Percentiles rank a stretch among this genome's conserved stretches.
Conservation (phyloP, 2,329 filamentous ascomycete species). For the Cercospora beticola region DNA sequence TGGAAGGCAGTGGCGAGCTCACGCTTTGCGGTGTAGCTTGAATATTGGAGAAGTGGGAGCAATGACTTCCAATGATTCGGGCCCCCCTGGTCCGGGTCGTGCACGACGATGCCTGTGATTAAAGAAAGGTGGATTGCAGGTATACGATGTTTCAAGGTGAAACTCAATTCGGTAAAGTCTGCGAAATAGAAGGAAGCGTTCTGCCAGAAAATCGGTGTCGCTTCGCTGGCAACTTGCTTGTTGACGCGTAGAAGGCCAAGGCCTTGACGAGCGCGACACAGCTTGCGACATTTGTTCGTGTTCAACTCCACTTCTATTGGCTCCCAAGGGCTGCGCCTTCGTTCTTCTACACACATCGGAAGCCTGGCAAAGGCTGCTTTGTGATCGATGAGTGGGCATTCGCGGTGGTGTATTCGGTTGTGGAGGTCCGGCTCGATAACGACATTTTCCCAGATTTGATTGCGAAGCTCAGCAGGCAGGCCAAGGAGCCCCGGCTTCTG, state of each 20-base stretch:
- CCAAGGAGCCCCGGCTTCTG: not conserved
- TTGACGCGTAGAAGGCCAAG: not conserved
- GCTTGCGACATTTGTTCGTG: not conserved
- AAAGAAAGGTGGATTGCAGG: not conserved
- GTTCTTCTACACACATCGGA: not conserved
- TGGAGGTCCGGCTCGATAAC: not conserved
- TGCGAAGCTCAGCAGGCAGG: not conserved
- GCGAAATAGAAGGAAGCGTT: not conserved
- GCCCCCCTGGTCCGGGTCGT: not conserved
- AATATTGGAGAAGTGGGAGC: rapidly evolving
- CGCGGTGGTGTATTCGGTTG: not conserved
- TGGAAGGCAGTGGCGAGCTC: not conserved
- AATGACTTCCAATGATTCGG: not conserved
- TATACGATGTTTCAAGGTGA: not conserved
- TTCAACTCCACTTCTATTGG: not conserved
- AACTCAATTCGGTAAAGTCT: not conserved
- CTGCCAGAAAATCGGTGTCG: not conserved
- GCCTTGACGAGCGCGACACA: not conserved
- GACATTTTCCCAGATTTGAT: not conserved
- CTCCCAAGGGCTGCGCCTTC: not conserved
- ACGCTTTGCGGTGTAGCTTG: not conserved
- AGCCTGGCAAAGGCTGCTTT: not conserved
- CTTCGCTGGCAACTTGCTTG: not conserved
- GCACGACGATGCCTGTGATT: not conserved
- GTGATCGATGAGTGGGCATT: not conserved